phyloP scores from a whole-genome alignment of 2,329 filamentous ascomycete species.

The Aspergillus pseudotamarii region DNA sequence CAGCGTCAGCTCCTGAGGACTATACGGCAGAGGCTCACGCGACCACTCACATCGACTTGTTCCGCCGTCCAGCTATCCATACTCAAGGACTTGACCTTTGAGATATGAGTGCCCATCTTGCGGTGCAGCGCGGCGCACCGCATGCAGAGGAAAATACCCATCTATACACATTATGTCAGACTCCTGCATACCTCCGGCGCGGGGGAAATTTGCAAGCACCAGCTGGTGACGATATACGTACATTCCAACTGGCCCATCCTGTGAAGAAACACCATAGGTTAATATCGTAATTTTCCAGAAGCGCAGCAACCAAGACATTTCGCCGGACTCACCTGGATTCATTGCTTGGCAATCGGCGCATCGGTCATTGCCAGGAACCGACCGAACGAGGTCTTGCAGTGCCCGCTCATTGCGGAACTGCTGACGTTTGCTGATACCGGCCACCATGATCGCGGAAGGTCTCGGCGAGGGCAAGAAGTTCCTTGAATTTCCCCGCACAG shows the following conservation, averaged over 20 bases:
- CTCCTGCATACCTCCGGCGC: background rate
- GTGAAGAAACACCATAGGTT: slow-evolving; percentile 14
- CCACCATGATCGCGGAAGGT: slow-evolving; percentile 61
- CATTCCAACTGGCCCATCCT: slow-evolving; percentile 98
- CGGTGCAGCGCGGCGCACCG: slow-evolving; percentile 93
- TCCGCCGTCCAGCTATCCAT: slow-evolving; percentile 98
- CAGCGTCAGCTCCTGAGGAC: background rate
- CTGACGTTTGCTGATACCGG: slow-evolving; percentile 87
- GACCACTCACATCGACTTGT: slow-evolving; percentile 80
- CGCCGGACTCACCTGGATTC: slow-evolving; percentile 74
- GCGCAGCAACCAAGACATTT: background rate
- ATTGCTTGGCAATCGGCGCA: slow-evolving; percentile 91
- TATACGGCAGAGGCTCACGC: background rate
- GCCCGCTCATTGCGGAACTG: slow-evolving; percentile 95
- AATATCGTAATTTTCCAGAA: slow-evolving; percentile 2
- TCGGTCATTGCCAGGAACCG: slow-evolving; percentile 82
- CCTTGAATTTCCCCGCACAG: background rate
- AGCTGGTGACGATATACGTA: slow-evolving; percentile 52
- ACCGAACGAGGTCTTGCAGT: slow-evolving; percentile 85
- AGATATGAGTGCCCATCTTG: slow-evolving; percentile 95
- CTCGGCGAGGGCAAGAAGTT: background rate
- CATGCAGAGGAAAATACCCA: slow-evolving; percentile 97
- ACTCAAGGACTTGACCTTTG: slow-evolving; percentile 96
- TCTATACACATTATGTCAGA: slow-evolving; percentile 49
- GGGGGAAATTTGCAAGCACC: background rate